A percentile compares a stretch with the other conserved stretches of the same genome.
These are phyloP conservation scores for Leavenworthia alabamica DNA, from an alignment of 345 rosid species.

Conservation along the genomic window DNA sequence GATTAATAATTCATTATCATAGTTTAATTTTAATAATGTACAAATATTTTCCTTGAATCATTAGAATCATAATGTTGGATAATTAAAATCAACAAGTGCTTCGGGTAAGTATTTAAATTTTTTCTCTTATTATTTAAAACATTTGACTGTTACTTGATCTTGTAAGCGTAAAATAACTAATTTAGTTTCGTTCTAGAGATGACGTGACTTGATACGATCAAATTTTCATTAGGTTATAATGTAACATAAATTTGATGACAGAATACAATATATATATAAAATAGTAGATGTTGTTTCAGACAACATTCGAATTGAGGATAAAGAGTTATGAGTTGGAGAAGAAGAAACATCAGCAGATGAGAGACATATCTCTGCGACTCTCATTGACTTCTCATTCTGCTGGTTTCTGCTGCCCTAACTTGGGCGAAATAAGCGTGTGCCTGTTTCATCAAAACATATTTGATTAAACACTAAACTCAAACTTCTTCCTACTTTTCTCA, in stretches of 20 bases:
- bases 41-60: too few relatives aligned
- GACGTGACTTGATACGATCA: not conserved
- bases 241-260: not conserved
- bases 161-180: too few relatives aligned
- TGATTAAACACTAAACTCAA: not conserved
- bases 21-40: too few relatives aligned
- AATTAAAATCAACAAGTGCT: too few relatives aligned
- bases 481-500: too few relatives aligned
- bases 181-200: not conserved
- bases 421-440: constrained; percentile 80
- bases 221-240: not conserved
- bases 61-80: too few relatives aligned
- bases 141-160: too few relatives aligned
- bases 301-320: not conserved
- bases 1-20: too few relatives aligned
- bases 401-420: constrained; percentile 89
- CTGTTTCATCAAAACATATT: constrained; percentile 31
- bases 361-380: not conserved
- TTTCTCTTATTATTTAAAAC: too few relatives aligned
- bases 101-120: too few relatives aligned
- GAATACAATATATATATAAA: not conserved
- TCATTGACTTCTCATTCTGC: constrained; percentile 65
- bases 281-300: not conserved
- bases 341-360: not conserved
- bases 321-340: not conserved